These are phyloP conservation scores for Acanthamoeba lenticulata DNA, from an alignment of 208 protist species.

Conservation along the genomic window DNA sequence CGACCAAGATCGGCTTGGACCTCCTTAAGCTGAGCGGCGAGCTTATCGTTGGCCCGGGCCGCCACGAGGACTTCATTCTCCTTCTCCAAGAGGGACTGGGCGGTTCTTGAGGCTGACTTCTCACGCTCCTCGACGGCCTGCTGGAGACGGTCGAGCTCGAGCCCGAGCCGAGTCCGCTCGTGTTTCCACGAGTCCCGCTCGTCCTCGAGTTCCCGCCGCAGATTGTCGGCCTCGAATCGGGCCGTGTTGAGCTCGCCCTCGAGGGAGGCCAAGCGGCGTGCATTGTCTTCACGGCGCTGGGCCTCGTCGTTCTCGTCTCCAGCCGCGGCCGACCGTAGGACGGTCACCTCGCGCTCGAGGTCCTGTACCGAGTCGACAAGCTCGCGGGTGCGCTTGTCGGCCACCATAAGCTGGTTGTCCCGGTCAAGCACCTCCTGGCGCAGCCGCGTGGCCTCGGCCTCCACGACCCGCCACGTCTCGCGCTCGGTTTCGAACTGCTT, in stretches of 20 bases:
- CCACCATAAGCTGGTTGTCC: not conserved
- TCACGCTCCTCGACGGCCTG: not conserved
- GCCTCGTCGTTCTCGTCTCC: not conserved
- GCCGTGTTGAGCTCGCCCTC: constrained; percentile 17
- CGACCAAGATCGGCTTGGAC: not conserved
- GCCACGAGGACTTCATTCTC: constrained; percentile 13
- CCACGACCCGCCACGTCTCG: not conserved
- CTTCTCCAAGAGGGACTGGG: not conserved
- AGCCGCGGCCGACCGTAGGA: not conserved
- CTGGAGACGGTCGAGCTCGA: constrained; percentile 11
- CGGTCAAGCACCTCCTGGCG: constrained; percentile 22
- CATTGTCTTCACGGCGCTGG: not conserved
- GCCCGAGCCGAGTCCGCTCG: not conserved
- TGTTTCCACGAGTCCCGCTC: not conserved
- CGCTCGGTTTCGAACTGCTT: constrained; percentile 23
- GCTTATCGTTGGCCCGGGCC: not conserved
- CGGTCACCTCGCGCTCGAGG: not conserved
- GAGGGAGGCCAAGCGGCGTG: no score
- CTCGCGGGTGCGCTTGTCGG: not conserved
- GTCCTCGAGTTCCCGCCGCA: not conserved
- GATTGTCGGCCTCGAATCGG: not conserved
- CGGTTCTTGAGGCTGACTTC: not conserved
- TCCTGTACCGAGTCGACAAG: not conserved
- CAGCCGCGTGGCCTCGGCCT: constrained; percentile 10
- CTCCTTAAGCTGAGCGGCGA: not conserved